Conservation (phyloP, 768 basidiomycete species). For the Amanita exitialis region DNA sequence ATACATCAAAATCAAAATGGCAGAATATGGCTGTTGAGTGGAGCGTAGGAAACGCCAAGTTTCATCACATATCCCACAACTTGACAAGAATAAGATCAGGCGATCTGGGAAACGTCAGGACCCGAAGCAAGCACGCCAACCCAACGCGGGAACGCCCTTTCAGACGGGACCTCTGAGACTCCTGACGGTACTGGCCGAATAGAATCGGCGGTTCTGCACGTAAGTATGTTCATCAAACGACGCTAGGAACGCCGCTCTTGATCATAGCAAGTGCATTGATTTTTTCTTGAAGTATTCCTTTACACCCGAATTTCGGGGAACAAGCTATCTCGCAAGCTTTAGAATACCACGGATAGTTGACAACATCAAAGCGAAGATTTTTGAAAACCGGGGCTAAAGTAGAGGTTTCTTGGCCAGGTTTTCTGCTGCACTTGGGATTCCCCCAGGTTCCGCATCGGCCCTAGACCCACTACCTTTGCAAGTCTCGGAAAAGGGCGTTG, state of each 20-base stretch:
- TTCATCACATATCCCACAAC: too few species aligned
- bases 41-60: too few species aligned
- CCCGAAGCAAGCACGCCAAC: too few species aligned
- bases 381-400: background rate
- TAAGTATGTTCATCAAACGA: background rate
- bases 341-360: background rate
- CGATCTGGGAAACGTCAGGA: too few species aligned
- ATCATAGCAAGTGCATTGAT: background rate
- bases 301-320: background rate
- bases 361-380: background rate
- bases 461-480: too few species aligned
- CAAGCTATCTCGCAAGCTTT: background rate
- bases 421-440: background rate
- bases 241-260: background rate
- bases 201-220: background rate
- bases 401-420: background rate
- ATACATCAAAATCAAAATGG: too few species aligned
- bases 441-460: too few species aligned
- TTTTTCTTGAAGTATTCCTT: background rate
- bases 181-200: background rate
- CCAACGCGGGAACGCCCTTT: too few species aligned
- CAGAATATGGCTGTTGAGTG: too few species aligned
- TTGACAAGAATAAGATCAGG: too few species aligned
- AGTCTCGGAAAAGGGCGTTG: too few species aligned
- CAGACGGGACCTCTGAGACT: background rate